phyloP scores from a whole-genome alignment of 2,329 filamentous ascomycete species.

The Fusarium brevicatenulatum region DNA sequence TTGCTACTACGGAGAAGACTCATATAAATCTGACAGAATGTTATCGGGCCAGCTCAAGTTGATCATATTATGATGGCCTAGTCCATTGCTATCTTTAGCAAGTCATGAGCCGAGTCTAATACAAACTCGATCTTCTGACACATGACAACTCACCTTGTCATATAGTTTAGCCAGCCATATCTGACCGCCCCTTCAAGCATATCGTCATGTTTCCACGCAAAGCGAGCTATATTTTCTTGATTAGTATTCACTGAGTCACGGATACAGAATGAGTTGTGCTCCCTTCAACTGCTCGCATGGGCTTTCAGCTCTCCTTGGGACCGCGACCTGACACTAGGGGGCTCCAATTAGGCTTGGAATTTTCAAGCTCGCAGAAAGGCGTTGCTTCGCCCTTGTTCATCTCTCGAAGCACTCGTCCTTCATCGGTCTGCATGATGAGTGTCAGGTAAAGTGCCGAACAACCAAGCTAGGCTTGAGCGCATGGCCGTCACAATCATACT shows the following conservation, averaged over 20 bases:
- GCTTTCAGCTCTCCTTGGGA: neutral
- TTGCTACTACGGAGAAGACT: neutral
- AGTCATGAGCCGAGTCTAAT: neutral
- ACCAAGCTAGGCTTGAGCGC: conserved; percentile 3
- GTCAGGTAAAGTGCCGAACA: conserved; percentile 2
- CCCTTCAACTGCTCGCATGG: neutral
- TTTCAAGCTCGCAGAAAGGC: neutral
- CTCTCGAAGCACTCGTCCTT: conserved; percentile 8
- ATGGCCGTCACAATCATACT: conserved; percentile 16
- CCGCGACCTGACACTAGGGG: conserved; percentile 19
- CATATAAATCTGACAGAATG: neutral
- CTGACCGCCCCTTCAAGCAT: neutral
- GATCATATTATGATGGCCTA: neutral
- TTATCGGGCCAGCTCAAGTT: neutral
- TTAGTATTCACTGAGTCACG: neutral
- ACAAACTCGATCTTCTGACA: neutral
- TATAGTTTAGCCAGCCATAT: neutral
- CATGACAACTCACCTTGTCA: conserved; percentile 1
- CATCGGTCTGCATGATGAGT: neutral
- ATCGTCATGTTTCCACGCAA: neutral
- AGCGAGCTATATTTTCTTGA: neutral
- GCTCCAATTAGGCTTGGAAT: neutral
- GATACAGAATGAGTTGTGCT: neutral
- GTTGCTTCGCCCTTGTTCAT: conserved; percentile 10
- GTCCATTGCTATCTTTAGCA: neutral